Evolutionary conservation across 305 asterid genomes (phyloP), one percentile per base, ranked within the genome.

Genomic region (Solanum chacoense): DNA sequence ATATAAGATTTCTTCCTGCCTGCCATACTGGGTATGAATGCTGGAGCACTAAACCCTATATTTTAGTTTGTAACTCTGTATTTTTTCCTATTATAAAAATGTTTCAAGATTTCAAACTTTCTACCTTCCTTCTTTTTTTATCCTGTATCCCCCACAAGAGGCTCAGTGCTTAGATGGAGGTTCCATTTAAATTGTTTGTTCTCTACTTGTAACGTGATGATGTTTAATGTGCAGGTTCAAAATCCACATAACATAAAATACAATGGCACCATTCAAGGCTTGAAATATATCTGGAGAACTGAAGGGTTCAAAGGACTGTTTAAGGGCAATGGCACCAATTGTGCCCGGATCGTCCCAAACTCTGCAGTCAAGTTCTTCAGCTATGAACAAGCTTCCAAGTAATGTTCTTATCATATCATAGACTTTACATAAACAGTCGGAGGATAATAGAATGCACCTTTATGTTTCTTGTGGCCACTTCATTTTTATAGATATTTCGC

Each of bases 361-460:
- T 97, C 99, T 8, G 99, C 99, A 11, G 99, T 96, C 76, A 97
- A 97, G 93, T 97, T 97, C 95, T 96, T 97, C 94, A 96, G 98
- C 95, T 97, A 97, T 20, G 99, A 97, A 94, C 97, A 97, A 91
- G 99, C 98, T 77, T 96, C 99, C 93, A 95, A 96, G 99, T 97
- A 96, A 79, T 85, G 94, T 36, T 40, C 89, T 84, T 85, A 34
- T 55, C 81, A 18, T n/a, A 73, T 20, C 69, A 29, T 42, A 45
- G 29, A 83, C 28, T 45, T 40, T 50, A 10, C 38, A 45, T 29
- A 40, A 40, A 32, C 35, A 40, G 69, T 40, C 7, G 40, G 86
- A 45, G 38, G 40, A 81, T 81, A 45, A 83, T 29, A 29, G 26
- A 18, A 83, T 29, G n/a, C 71, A 42, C 7, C 32, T 81, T 45